Percentiles rank a stretch among this genome's conserved stretches.
phyloP scores from a whole-genome alignment of 106 monocot genomes.

The Apostasia shenzhenica region DNA sequence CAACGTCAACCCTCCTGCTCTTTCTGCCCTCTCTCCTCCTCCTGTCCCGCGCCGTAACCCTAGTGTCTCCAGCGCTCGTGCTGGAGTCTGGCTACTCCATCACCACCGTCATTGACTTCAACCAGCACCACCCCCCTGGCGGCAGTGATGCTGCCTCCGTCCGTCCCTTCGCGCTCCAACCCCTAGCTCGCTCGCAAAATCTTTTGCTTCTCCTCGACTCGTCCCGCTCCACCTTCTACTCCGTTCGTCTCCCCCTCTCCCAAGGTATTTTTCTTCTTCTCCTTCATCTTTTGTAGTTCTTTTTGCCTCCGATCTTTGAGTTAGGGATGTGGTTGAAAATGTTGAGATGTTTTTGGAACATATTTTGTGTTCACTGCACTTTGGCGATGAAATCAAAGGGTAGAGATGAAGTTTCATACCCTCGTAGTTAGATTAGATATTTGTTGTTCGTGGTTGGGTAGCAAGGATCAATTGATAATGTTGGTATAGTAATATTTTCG shows the following conservation, averaged over 20 bases:
- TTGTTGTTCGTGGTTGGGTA: no score
- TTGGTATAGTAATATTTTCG: no score
- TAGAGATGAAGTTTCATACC: no score
- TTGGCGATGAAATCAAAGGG: no score
- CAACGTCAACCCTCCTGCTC: no score
- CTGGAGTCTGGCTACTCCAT: conserved; percentile 11
- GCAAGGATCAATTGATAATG: no score
- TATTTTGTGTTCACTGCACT: no score
- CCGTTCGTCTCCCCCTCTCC: background rate
- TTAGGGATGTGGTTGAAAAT: no score
- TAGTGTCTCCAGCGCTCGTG: background rate
- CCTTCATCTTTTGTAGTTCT: background rate
- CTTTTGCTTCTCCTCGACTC: conserved; percentile 12
- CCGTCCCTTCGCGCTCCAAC: conserved; percentile 7
- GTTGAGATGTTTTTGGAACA: no score
- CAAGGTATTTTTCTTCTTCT: background rate
- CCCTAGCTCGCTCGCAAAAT: background rate
- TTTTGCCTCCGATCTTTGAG: background rate
- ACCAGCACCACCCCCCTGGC: background rate
- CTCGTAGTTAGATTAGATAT: no score
- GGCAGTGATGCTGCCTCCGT: background rate
- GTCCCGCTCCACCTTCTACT: conserved; percentile 3
- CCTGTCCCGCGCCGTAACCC: background rate
- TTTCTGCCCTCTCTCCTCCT: background rate
- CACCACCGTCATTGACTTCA: conserved; percentile 3